Evolutionary conservation across 345 rosid genomes (phyloP), one percentile per base, ranked within the genome.

Genomic region (Hibiscus syriacus): DNA sequence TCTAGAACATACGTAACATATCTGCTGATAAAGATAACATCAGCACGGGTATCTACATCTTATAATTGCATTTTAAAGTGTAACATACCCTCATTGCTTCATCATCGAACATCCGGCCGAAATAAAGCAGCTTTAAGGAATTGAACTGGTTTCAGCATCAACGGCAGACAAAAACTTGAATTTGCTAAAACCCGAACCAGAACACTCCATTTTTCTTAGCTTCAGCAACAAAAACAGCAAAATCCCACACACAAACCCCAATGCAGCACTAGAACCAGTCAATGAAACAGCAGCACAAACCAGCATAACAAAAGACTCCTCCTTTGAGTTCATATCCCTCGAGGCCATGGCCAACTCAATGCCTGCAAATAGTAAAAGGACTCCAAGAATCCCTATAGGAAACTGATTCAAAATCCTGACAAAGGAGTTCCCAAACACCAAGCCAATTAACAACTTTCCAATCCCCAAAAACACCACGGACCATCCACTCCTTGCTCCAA

Each of bases 381-480:
- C 98, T n/a, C 98, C 98, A 0, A 92, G 82, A 61, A 92, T 86
- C 55, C 98, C 98, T 53, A 92, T 84, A 1, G 93, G 96, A 54
- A 87, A 92, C 79, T 87, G 77, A 19, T 80, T 69, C 78, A 87
- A 55, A 36, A 92, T 86, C 84, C 92, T 85, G 25, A 89, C 87
- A 53, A 89, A 89, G 2, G 93, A 92, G 70, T 84, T 92, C 16
- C 98, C 98, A 64, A 92, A 86, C 69, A 92, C 82, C 65, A 89
- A 23, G 25, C 92, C 98, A 2, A 87, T 80, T 6, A 81, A 70
- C 73, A 92, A 67, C 70, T 92, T 92, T 70, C 96, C 96, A 0
- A 80, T 19, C 27, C 98, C 96, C 8, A 92, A 79, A 72, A 87
- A 81, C 11, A 87, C 79, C 54, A 92, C 96, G 0, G 98, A 84